Evolutionary conservation across 2,329 filamentous ascomycete genomes (phyloP), one percentile per base, ranked within the genome.

Genomic region (Diaporthe nobilis): DNA sequence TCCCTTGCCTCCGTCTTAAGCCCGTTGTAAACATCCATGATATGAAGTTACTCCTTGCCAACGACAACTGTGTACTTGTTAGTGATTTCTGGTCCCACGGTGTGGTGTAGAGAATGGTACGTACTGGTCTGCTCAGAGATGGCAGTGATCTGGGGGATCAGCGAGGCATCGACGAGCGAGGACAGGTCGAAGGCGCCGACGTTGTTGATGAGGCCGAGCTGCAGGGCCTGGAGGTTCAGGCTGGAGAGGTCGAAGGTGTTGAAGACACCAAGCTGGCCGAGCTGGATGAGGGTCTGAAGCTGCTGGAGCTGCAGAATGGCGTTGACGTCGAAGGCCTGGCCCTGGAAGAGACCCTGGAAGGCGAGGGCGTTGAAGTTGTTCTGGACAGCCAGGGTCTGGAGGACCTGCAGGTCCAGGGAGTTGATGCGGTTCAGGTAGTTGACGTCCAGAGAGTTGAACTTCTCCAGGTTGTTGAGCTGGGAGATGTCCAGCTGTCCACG

Each of bases 401-500:
- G 84, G 72, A 86, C 82, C 78, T 83, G 82, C 60, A 89, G 83
- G 77, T 87, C 81, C 76, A 90, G 82, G 25, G 82, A 78, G 84
- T 88, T 88, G 83, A 89, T 79, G 77, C 83, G 82, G 78, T 88
- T 85, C 74, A 86, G 84, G 81, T 89, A 86, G 83, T 85, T 84
- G 76, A 86, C 80, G 79, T 86, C 85, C 57, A 85, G 77, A 76
- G 82, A 79, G 77, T 82, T 78, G 81, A 88, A 86, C 22, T n/a
- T 20, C 78, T 83, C 82, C 79, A 88, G 84, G 77, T 82, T 80
- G 81, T 85, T 83, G 80, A 87, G 81, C 78, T 81, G 81, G 75
- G 81, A 79, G 65, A 86, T 81, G 79, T 88, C 84, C 73, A 86
- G 83, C 76, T 80, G 81, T 71, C 81, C 49, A 74, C 82, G 83